These are phyloP conservation scores for Ajuga chamaepitys DNA, from an alignment of 257 asterid genomes.

Conservation along the genomic window DNA sequence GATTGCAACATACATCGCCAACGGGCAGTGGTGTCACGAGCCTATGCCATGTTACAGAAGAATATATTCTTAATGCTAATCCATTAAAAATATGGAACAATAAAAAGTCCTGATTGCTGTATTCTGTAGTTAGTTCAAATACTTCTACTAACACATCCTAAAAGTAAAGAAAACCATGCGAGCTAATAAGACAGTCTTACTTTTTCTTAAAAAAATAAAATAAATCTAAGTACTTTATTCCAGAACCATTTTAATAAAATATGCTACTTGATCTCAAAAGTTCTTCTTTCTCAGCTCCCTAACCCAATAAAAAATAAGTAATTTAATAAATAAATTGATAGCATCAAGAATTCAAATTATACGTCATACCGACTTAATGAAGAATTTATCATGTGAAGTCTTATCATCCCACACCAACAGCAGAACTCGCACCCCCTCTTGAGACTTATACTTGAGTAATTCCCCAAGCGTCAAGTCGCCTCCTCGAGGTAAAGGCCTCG, in stretches of 20 bases:
- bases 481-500: slow-evolving; percentile 66
- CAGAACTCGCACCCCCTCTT: slow-evolving; percentile 94
- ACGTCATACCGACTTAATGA: slow-evolving; percentile 55
- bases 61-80: neutral
- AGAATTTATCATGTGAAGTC: slow-evolving; percentile 68
- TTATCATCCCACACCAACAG: slow-evolving; percentile 90
- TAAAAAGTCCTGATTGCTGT: neutral
- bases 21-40: too few species aligned
- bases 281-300: neutral
- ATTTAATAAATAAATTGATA: neutral
- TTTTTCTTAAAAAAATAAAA: neutral
- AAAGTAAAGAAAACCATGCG: neutral
- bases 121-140: neutral
- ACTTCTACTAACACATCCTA: neutral
- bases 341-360: neutral
- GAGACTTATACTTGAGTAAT: slow-evolving; percentile 75
- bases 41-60: neutral
- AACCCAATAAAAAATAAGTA: neutral
- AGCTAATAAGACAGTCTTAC: neutral
- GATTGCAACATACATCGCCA: neutral
- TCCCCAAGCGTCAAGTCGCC: slow-evolving; percentile 89
- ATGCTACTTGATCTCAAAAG: neutral
- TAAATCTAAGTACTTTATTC: neutral
- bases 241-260: neutral
- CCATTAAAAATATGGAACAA: neutral